These are phyloP conservation scores for Fusarium piperis DNA, from an alignment of 2,329 filamentous ascomycete genomes.

Conservation along the genomic window DNA sequence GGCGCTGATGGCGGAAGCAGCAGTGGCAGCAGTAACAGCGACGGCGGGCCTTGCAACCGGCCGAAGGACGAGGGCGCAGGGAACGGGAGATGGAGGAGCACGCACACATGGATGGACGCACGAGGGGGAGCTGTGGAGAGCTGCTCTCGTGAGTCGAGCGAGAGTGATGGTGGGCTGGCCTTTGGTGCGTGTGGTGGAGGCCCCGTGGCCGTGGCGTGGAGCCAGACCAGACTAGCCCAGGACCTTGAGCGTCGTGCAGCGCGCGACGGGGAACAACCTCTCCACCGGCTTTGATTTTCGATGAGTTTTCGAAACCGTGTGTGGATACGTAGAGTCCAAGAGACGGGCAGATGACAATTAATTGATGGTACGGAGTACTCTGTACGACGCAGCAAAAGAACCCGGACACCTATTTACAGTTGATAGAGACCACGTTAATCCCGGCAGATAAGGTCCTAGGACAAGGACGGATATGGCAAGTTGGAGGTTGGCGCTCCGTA, in stretches of 20 bases:
- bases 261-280: constrained; percentile 26
- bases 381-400: not conserved
- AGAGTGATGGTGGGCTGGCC: constrained; percentile 28
- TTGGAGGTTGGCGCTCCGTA: constrained; percentile 6
- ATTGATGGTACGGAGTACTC: not conserved
- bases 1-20: constrained; percentile 1
- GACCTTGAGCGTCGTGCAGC: constrained; percentile 37
- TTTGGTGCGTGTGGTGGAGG: constrained; percentile 27
- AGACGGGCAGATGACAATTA: not conserved
- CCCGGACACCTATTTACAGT: not conserved
- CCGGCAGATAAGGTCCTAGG: not conserved
- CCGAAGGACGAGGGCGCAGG: not conserved
- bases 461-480: constrained; percentile 15
- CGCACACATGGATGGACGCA: not conserved
- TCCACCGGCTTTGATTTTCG: constrained; percentile 24
- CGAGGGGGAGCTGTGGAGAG: not conserved
- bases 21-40: not conserved
- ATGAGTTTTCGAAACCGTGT: constrained; percentile 33
- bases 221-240: constrained; percentile 11
- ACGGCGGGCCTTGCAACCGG: not conserved
- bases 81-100: constrained; percentile 13
- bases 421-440: not conserved
- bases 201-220: constrained; percentile 38
- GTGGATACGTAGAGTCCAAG: constrained; percentile 32
- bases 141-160: not conserved